Percentiles rank a stretch among this genome's conserved stretches.
phyloP scores from a whole-genome alignment of 2,329 filamentous ascomycete genomes.

The Colletotrichum sp. region DNA sequence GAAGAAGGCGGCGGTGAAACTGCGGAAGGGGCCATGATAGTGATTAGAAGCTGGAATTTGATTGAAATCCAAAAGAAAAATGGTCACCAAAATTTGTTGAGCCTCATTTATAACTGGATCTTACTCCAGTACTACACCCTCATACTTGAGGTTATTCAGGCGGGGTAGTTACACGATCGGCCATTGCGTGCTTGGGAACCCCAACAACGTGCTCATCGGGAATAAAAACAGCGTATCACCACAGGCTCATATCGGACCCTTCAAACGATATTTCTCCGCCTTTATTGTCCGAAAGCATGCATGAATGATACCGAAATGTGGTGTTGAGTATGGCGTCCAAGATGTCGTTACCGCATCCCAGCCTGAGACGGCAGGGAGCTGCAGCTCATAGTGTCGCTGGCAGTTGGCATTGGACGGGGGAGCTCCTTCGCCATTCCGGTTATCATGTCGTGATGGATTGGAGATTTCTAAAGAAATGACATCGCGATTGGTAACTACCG shows the following conservation, averaged over 20 bases:
- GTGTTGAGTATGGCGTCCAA: background rate
- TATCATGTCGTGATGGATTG: background rate
- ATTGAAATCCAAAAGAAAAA: background rate
- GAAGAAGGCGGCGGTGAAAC: background rate
- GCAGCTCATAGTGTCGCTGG: background rate
- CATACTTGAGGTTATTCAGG: background rate
- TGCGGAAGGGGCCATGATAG: background rate
- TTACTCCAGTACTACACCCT: background rate
- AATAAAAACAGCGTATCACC: background rate
- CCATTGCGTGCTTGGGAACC: background rate
- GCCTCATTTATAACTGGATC: background rate
- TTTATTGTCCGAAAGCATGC: background rate
- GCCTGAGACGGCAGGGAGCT: background rate
- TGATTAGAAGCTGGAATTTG: background rate
- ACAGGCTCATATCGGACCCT: background rate
- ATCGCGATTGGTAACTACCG: background rate
- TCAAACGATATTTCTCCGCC: background rate
- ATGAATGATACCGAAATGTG: background rate
- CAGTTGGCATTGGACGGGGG: background rate
- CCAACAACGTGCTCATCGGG: background rate
- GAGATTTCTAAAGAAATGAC: background rate
- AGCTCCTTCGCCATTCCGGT: background rate
- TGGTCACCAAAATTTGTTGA: background rate
- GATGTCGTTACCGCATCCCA: background rate
- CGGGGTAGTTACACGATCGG: background rate